Base-by-base conservation (phyloP, 257 asterid genomes). In the Knoxia roxburghii region DNA sequence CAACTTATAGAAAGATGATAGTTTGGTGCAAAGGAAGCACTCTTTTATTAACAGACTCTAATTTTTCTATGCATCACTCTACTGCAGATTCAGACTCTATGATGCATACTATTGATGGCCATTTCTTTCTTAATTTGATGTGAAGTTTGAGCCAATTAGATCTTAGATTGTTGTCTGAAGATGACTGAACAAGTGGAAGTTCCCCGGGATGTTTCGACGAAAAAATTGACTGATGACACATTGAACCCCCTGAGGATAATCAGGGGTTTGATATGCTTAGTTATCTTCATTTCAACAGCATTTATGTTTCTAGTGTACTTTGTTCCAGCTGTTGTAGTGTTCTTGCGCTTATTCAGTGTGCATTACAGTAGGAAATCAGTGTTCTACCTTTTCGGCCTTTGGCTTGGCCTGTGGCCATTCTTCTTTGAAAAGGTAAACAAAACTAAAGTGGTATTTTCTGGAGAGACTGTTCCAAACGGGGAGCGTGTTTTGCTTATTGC, bases 331-430 rank as follows among this genome's bases (percentile, higher is more conserved):
- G 86, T 39, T 84, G 91, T 86, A 1, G 76, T 83, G 53, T 58
- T 69, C 41, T 64, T 91, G 73, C 83, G 96, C 46, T 71, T 82
- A 51, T 65, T 89, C 70, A 84, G 80, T 50, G 78, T 91, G 43
- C 90, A 71, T 72, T 76, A 80, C 74, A 89, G 98, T 76, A 71
- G 98, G 74, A 85, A 64, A 39, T 71, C 72, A 6, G 80, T 89
- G 21, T 80, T 83, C 17, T 81, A 77, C 76, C 54, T 79, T 65
- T 89, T 89, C 20, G 96, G 95, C 13, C 79, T 85, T 40, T 91
- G 98, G 98, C 82, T 91, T 24, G 96, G 96, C 32, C 81, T 91
- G 20, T 89, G 96, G 96, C 98, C 98, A n/a, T 91, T 91, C 78
- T 77, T 84, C 67, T 87, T 91, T 48, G 98, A 91, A 78, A 87